These are phyloP conservation scores for Hymenoscyphus scutula DNA, from an alignment of 2,329 filamentous ascomycete species.

Conservation along the genomic window DNA sequence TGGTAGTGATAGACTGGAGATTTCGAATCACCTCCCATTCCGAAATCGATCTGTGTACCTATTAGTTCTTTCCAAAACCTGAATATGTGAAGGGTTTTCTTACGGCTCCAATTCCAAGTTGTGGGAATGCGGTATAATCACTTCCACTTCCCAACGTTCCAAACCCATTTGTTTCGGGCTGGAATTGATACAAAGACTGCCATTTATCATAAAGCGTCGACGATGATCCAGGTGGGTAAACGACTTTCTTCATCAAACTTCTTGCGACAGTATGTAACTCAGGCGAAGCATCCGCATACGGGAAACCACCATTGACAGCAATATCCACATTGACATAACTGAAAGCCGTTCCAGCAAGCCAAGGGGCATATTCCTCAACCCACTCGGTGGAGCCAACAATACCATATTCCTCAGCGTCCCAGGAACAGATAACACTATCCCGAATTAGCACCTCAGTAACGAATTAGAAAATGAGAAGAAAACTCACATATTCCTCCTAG, in stretches of 20 bases:
- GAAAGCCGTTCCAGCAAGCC: conserved; percentile 54
- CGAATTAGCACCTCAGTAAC: too few species aligned
- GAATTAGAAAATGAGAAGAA: too few species aligned
- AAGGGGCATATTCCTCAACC: conserved; percentile 75
- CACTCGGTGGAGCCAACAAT: conserved; percentile 76
- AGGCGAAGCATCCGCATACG: conserved; percentile 1
- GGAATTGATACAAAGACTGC: conserved; percentile 4
- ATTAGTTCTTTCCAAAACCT: neutral
- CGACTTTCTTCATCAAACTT: conserved; percentile 32
- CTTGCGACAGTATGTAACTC: conserved; percentile 5
- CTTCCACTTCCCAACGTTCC: conserved; percentile 58
- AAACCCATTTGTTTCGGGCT: neutral
- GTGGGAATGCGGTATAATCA: conserved; percentile 63
- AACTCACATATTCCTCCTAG: too few species aligned
- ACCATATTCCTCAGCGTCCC: conserved; percentile 73
- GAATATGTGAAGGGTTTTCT: neutral
- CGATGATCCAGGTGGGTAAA: conserved; percentile 42
- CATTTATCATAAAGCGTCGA: conserved; percentile 22
- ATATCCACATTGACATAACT: conserved; percentile 30
- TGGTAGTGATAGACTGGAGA: conserved; percentile 69
- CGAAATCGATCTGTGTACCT: conserved; percentile 50
- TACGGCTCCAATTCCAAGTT: conserved; percentile 36
- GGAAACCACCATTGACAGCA: conserved; percentile 7
- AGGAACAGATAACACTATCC: conserved; percentile 61
- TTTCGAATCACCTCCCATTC: conserved; percentile 42